These are phyloP conservation scores for Vicia faba DNA, from an alignment of 306 rosid species.

Conservation along the genomic window DNA sequence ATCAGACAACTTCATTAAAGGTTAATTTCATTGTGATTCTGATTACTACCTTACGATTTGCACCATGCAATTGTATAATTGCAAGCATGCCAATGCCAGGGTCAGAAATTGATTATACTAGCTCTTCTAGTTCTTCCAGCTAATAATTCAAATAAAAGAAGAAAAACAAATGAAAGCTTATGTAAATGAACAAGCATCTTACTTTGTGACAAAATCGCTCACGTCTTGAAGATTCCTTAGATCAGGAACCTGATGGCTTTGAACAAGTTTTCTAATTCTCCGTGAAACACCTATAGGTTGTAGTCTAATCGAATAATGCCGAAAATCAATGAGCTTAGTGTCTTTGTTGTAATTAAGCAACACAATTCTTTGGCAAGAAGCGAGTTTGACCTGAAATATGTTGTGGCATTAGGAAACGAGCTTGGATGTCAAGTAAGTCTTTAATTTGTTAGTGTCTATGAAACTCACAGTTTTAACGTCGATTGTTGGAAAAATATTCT, in stretches of 20 bases:
- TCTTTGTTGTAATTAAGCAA: slow-evolving; percentile 92
- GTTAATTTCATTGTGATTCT: too few species aligned
- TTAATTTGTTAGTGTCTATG: slow-evolving; percentile 2
- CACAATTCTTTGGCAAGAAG: slow-evolving; percentile 93
- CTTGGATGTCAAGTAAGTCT: slow-evolving; percentile 11
- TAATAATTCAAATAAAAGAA: slow-evolving; percentile 9
- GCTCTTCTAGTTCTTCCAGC: not conserved
- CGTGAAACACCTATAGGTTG: slow-evolving; percentile 96
- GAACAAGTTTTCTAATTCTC: slow-evolving; percentile 85
- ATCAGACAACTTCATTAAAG: too few species aligned
- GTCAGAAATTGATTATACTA: too few species aligned
- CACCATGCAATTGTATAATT: too few species aligned
- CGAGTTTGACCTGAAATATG: slow-evolving; percentile 76
- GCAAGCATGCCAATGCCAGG: too few species aligned
- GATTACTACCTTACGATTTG: too few species aligned
- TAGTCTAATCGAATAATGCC: slow-evolving; percentile 90
- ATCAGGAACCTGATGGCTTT: slow-evolving; percentile 89
- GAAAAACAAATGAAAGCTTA: not conserved
- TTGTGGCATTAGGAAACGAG: slow-evolving; percentile 22
- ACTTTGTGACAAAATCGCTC: slow-evolving; percentile 95
- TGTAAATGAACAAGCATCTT: slow-evolving; percentile 39
- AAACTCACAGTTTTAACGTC: slow-evolving; percentile 91
- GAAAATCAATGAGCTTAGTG: slow-evolving; percentile 84
- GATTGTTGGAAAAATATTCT: slow-evolving; percentile 91
- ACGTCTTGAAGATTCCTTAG: slow-evolving; percentile 91